Evolutionary conservation across 2,329 filamentous ascomycete genomes (phyloP).

Genomic region (Samsoniella hepiali): DNA sequence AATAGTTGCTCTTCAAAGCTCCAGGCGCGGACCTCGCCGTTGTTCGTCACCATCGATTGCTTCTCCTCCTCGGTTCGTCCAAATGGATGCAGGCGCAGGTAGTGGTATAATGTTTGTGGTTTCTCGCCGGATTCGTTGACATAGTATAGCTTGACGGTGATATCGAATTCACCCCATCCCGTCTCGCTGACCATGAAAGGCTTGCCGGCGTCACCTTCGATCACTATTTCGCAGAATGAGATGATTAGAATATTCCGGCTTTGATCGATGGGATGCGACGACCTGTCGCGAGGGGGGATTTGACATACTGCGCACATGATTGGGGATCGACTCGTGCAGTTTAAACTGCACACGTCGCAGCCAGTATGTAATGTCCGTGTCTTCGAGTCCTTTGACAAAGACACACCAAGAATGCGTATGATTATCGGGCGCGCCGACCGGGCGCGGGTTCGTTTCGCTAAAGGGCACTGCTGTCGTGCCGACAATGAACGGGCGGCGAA

Average conservation of each 20-base stretch:
- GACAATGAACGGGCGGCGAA: conserved; percentile 66
- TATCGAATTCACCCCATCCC: conserved; percentile 97
- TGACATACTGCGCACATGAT: conserved; percentile 71
- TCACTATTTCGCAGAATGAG: conserved; percentile 39
- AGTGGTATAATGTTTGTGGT: conserved; percentile 91
- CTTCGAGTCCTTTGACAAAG: conserved; percentile 86
- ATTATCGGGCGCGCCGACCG: conserved; percentile 73
- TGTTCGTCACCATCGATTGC: conserved; percentile 54
- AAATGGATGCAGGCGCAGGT: conserved; percentile 86
- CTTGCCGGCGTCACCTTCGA: conserved; percentile 66
- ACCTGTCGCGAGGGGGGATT: background rate
- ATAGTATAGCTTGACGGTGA: conserved; percentile 93
- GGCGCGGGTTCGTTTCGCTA: conserved; percentile 76
- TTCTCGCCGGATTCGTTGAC: conserved; percentile 85
- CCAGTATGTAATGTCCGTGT: conserved; percentile 92
- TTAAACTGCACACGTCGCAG: conserved; percentile 97
- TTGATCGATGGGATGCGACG: background rate
- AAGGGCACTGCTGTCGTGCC: conserved; percentile 78
- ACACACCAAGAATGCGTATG: conserved; percentile 97
- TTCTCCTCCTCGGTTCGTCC: conserved; percentile 75
- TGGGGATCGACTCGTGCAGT: conserved; percentile 93
- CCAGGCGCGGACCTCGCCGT: conserved; percentile 69
- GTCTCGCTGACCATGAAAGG: conserved; percentile 86
- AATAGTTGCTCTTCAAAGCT: conserved; percentile 93
- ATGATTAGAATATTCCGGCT: background rate